Base-by-base conservation (phyloP, 2,329 filamentous ascomycete species). In the Scedosporium dehoogii region DNA sequence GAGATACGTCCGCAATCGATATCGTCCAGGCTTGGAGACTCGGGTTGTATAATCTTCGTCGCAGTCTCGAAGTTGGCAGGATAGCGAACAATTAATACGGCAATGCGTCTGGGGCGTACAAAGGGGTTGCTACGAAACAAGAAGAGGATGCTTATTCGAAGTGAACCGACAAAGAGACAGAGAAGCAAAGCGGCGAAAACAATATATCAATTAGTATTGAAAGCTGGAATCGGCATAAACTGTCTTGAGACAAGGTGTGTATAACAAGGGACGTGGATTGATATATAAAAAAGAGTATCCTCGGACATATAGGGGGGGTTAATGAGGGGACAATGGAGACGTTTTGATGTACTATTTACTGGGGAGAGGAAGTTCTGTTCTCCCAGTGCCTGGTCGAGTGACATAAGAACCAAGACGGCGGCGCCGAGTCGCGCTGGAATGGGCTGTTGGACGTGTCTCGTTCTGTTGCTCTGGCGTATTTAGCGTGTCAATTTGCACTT, bases 211-310 rank as follows among this genome's bases (percentile, higher is more conserved):
- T 29, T 29, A 41, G 14, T 18, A 61, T 56, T 12, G 29, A n/a
- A 25, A 48, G 48, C 38, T n/a, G 48, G 48, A 56, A 10, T 55
- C 46, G 21, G 59, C 59, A 61, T 56, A 61, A 61, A 56, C 21
- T 16, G 59, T 56, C 59, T 55, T 56, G 59, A 60, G 59, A 60
- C 59, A 60, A 38, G 56, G 56, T 38, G 33, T 38, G 59, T 46
- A 60, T 46, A 27, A n/a, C 44, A 33, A 18, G 33, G 59, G 29
- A 51, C 12, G 18, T 27, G 42, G 21, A 51, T 38, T 38, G 59
- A 53, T 38, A n/a, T 33, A 51, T 44, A 51, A 29, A 46, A 25
- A 25, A 25, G 42, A 41, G 58, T 7, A 48, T 48, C 25, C 42
- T 59, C n/a, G 59, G 59, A 33, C 25, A 60, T 16, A 51, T 60